Evolutionary conservation across 768 basidiomycete genomes (phyloP), one percentile per base, ranked within the genome.

Genomic region (Russula griseocarnosa): DNA sequence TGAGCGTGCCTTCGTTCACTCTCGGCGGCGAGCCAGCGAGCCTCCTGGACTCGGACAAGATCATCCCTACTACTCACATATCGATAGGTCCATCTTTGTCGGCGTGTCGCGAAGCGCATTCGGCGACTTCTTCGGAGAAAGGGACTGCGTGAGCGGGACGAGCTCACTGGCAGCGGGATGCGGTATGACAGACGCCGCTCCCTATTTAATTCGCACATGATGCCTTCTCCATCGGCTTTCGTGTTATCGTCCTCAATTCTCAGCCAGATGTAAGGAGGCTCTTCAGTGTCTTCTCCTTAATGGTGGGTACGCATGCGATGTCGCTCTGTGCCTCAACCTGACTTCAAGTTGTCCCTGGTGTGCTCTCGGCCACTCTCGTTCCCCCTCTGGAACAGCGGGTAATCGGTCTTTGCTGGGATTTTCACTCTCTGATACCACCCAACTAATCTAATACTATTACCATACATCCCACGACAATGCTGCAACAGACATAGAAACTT

Each of bases 361-460:
- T 98, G 65, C 95, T 98, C 22, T 98, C 97, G 6, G 97, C 97
- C 0, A 64, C 95, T 98, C 22, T 98, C 97, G 6, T 97, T 96
- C 0, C 96, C 96, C 13, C 80, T 99, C 28, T 99, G 96, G 93
- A 95, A 98, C 78, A 96, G 94, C 74, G 91, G 93, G 67, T 85
- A 84, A 64, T 95, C 92, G 5, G 85, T 81, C 47, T 99, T 99
- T 71, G 92, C 93, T 10, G 97, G 97, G 65, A 98, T 99, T 96
- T 89, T 99, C 72, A 99, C 97, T 98, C n/a, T 84, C 94, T 62
- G 97, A 99, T 75, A 94, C 98, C 74, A 98, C 98, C 63, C 97
- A 99, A 74, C 86, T 99, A 68, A 98, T 99, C 68, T 97, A 99
- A 71, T 97, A 95, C 78, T 99, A 98, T 78, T 98, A 98, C 75